Conservation (phyloP, 352 stramenopile genomes). For the Phytophthora parvispora region DNA sequence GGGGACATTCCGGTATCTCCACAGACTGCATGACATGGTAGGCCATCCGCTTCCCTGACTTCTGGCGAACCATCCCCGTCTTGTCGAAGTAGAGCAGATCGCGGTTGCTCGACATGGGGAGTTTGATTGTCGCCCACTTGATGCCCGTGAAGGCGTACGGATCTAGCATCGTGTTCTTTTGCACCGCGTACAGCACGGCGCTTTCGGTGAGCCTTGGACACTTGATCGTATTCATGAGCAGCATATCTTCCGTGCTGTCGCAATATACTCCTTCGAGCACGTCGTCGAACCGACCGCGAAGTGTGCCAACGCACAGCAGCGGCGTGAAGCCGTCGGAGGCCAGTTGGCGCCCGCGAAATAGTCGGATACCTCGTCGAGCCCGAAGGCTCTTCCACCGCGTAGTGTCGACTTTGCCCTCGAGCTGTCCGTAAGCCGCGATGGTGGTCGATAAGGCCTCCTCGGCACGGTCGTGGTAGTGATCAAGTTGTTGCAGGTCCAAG, state of each 20-base stretch:
- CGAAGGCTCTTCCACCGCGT: constrained; percentile 42
- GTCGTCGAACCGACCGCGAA: constrained; percentile 42
- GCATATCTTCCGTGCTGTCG: constrained; percentile 39
- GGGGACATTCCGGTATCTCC: constrained; percentile 18
- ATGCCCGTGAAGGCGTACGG: constrained; percentile 45
- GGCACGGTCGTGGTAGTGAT: constrained; percentile 45
- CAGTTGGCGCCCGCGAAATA: constrained; percentile 31
- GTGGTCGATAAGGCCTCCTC: constrained; percentile 44
- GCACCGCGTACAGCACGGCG: constrained; percentile 32
- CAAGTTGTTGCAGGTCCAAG: constrained; percentile 40
- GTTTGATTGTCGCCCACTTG: constrained; percentile 39
- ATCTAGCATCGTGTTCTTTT: constrained; percentile 19
- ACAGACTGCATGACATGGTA: constrained; percentile 49
- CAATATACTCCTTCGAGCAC: constrained; percentile 45
- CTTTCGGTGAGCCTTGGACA: constrained; percentile 33
- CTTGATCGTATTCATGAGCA: constrained; percentile 37
- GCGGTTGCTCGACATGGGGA: constrained; percentile 31
- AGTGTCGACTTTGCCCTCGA: constrained; percentile 31
- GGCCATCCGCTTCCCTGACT: constrained; percentile 33
- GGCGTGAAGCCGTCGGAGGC: constrained; percentile 2
- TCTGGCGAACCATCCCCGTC: constrained; percentile 32
- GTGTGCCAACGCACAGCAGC: constrained; percentile 37
- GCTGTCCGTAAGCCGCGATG: constrained; percentile 37
- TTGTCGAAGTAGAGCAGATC: constrained; percentile 51
- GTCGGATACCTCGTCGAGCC: constrained; percentile 19